A percentile compares a stretch with the other conserved stretches of the same genome.
Evolutionary conservation across 2,329 filamentous ascomycete species (phyloP).

Genomic region (Diaporthe velutina): DNA sequence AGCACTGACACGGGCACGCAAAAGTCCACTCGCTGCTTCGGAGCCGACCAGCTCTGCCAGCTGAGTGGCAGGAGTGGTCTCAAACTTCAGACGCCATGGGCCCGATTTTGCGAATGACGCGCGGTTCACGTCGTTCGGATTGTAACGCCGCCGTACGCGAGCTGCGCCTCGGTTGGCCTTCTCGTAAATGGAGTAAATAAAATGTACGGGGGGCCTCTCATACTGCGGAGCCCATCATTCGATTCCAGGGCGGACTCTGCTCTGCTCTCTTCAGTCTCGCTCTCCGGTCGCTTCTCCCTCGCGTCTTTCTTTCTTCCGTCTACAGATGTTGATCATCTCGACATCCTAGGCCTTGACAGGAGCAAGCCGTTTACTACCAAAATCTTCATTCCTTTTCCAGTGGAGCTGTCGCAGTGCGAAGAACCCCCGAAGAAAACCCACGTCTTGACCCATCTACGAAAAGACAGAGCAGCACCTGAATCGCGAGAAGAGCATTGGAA

Average conservation of each 20-base stretch:
- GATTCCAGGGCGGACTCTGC: not conserved
- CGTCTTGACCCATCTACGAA: not conserved
- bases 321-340: constrained; percentile 20
- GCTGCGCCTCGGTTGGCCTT: not conserved
- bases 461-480: not conserved
- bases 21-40: constrained; percentile 12
- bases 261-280: constrained; percentile 6
- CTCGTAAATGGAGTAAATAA: constrained; percentile 19
- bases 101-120: constrained; percentile 10
- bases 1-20: not conserved
- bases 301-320: not conserved
- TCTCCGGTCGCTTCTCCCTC: not conserved
- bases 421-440: not conserved
- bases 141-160: constrained; percentile 12
- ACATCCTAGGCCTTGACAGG: constrained; percentile 21
- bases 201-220: constrained; percentile 1
- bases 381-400: not conserved
- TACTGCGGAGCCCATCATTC: not conserved
- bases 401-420: constrained; percentile 14
- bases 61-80: constrained; percentile 27
- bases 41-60: constrained; percentile 13
- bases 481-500: not conserved
- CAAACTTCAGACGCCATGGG: constrained; percentile 21
- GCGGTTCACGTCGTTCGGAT: constrained; percentile 14
- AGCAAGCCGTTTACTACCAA: not conserved